Conservation (phyloP, 208 protist genomes). For the Herpetomonas tarakana region DNA sequence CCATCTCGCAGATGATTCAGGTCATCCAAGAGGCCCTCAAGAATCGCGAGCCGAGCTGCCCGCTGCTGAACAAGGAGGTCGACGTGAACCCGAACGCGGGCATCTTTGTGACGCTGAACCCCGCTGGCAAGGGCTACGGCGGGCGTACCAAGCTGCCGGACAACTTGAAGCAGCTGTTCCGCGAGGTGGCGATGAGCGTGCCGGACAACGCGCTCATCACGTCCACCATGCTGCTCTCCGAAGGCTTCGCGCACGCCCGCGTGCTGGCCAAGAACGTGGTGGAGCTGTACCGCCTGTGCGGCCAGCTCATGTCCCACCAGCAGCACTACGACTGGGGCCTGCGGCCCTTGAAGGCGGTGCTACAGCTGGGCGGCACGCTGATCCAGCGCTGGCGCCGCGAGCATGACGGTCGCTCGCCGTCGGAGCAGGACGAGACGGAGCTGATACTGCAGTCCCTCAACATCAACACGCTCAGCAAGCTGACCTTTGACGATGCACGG, state of each 20-base stretch:
- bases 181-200: conserved; percentile 97
- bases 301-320: conserved; percentile 96
- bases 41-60: conserved; percentile 68
- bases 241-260: conserved; percentile 88
- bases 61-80: conserved; percentile 71
- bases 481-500: conserved; percentile 95
- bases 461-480: conserved; percentile 97
- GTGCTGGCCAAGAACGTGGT: conserved; percentile 88
- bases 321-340: conserved; percentile 98
- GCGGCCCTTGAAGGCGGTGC: conserved; percentile 96
- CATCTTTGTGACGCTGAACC: conserved; percentile 98
- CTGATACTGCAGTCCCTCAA: conserved; percentile 94
- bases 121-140: conserved; percentile 95
- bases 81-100: conserved; percentile 82
- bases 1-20: conserved; percentile 95
- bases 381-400: conserved; percentile 71
- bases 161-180: conserved; percentile 98
- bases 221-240: conserved; percentile 87
- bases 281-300: conserved; percentile 92
- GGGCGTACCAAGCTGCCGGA: conserved; percentile 97
- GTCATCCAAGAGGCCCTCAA: conserved; percentile 91
- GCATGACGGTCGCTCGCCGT: conserved; percentile 59
- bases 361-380: conserved; percentile 90
- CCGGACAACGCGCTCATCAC: conserved; percentile 97
- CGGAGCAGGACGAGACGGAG: conserved; percentile 84